Evolutionary conservation across 257 asterid genomes (phyloP), one percentile per base, ranked within the genome.

Genomic region (Craterostigma plantagineum): DNA sequence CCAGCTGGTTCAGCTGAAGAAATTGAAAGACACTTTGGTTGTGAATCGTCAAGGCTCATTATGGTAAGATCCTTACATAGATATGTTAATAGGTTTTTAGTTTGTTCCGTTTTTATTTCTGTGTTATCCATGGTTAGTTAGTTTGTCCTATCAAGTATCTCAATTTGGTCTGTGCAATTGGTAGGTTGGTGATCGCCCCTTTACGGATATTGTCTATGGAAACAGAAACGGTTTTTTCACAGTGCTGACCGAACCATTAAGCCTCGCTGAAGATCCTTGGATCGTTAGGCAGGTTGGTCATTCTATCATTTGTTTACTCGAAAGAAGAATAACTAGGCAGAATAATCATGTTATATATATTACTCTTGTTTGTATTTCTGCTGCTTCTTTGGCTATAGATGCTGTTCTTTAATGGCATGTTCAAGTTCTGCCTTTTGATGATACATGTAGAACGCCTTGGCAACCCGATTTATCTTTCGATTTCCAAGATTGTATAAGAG

Each of bases 101-200:
- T 34, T 39, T 14, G 10, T 14, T 16, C n/a, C 37, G 13, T 42
- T 41, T 42, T 15, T 1, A 12, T 15, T 43, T 14, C 9, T n/a
- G n/a, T n/a, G n/a, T 43, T 13, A n/a, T n/a, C n/a, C n/a, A n/a
- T n/a, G n/a, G n/a, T n/a, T n/a, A n/a, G n/a, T n/a, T n/a, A n/a
- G n/a, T n/a, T n/a, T n/a, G n/a, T n/a, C n/a, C n/a, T n/a, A n/a
- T n/a, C n/a, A n/a, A n/a, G 73, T 56, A 3, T 12, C 3, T 7
- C 14, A 15, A 18, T 43, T 34, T 33, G 39, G 51, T 51, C 50
- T 11, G 35, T 18, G 35, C 48, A 18, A 10, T 59, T 58, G 50
- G 46, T 67, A 90, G 99, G 95, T 83, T 62, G 99, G 94, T 60
- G 99, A 90, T 63, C 77, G 95, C 61, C 93, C 93, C 17, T 83